Evolutionary conservation across 306 rosid genomes (phyloP).

Genomic region (Cucurbita argyrosperma): DNA sequence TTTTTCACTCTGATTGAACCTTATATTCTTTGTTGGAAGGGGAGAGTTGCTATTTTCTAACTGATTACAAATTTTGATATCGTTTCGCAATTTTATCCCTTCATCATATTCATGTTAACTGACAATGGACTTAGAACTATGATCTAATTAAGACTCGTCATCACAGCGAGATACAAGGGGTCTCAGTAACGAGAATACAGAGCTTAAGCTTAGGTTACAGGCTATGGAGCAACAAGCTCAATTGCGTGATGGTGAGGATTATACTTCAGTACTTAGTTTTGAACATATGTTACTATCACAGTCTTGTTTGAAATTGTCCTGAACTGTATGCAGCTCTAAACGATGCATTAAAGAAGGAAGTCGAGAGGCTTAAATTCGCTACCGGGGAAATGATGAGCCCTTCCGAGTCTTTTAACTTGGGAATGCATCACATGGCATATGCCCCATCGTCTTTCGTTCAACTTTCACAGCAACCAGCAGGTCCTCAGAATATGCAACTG

Average conservation of each 20-base stretch:
- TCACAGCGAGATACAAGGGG: conserved; percentile 78
- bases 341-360: conserved; percentile 89
- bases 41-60: background rate
- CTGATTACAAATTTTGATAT: background rate
- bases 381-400: conserved; percentile 75
- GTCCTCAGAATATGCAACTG: conserved; percentile 50
- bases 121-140: background rate
- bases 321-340: conserved; percentile 52
- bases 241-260: conserved; percentile 68
- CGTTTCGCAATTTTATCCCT: background rate
- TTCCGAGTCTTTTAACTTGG: conserved; percentile 62
- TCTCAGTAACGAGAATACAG: conserved; percentile 74
- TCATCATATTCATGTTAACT: background rate
- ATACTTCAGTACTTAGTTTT: background rate
- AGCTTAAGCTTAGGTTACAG: conserved; percentile 88
- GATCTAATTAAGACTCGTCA: conserved; percentile 8
- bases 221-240: conserved; percentile 99
- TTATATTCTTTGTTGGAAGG: background rate
- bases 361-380: conserved; percentile 82
- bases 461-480: conserved; percentile 38
- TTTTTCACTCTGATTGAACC: background rate
- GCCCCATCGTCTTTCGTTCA: conserved; percentile 51
- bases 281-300: background rate
- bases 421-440: conserved; percentile 68
- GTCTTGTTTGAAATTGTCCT: background rate